Conservation (phyloP, 257 asterid genomes). For the Parsonsia alboflavescens region DNA sequence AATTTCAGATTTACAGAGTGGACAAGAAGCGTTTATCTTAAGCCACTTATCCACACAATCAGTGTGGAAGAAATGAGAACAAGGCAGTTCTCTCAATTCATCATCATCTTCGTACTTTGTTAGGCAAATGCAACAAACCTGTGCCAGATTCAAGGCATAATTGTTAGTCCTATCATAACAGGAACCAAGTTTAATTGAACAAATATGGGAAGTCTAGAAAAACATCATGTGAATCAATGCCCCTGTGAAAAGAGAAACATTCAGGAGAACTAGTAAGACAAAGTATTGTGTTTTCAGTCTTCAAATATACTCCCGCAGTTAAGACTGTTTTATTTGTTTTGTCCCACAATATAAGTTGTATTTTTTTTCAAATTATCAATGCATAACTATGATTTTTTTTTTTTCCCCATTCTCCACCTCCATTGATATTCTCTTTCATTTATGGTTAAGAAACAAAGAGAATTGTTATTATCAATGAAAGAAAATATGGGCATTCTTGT, state of each 20-base stretch:
- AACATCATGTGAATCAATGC: neutral
- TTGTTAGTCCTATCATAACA: neutral
- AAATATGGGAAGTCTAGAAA: neutral
- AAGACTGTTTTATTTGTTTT: too few relatives aligned
- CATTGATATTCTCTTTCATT: too few relatives aligned
- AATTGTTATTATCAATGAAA: too few relatives aligned
- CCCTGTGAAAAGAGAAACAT: neutral
- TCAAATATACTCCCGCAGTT: too few relatives aligned
- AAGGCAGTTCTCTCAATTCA: constrained; percentile 40
- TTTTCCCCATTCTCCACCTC: too few relatives aligned
- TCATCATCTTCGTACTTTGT: constrained; percentile 37
- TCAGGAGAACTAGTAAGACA: neutral
- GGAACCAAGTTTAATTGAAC: neutral
- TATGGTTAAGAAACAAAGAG: too few relatives aligned
- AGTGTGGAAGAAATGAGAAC: constrained; percentile 41
- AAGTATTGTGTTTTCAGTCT: neutral
- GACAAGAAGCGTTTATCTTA: constrained; percentile 38
- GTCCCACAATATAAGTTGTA: too few relatives aligned
- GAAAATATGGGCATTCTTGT: too few relatives aligned
- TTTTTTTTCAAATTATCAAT: too few relatives aligned
- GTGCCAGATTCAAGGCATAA: constrained; percentile 6
- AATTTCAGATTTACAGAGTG: constrained; percentile 38
- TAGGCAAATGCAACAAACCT: constrained; percentile 42
- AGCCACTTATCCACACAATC: constrained; percentile 45
- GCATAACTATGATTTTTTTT: too few relatives aligned